Percentiles rank a stretch among this genome's conserved stretches.
Evolutionary conservation across 257 asterid species (phyloP).

Genomic region (Orobanche coerulescens): DNA sequence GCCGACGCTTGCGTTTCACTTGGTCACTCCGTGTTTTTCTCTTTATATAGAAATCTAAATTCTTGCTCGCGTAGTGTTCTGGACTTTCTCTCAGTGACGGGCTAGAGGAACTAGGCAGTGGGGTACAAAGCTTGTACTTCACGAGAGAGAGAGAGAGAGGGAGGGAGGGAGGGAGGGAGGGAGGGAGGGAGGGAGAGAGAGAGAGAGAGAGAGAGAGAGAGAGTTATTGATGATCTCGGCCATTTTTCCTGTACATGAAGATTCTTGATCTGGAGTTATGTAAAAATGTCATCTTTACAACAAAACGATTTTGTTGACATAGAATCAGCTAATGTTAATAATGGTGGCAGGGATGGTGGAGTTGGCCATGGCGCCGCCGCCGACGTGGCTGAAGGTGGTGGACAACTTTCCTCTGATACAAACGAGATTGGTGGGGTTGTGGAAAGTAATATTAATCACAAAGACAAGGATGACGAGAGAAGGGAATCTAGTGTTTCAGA

Average conservation of each 20-base stretch:
- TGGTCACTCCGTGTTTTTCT: constrained; percentile 1
- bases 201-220: too few species aligned
- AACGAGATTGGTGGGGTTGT: constrained; percentile 33
- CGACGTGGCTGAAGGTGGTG: constrained; percentile 19
- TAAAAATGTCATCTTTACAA: constrained; percentile 50
- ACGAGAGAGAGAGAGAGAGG: too few species aligned
- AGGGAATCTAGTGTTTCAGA: constrained; percentile 51
- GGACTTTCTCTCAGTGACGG: background rate
- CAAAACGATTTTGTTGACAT: constrained; percentile 32
- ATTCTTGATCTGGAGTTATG: constrained; percentile 35
- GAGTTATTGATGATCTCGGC: constrained; percentile 5
- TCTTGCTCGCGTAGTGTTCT: background rate
- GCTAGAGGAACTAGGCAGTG: constrained; percentile 5
- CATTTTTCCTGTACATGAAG: constrained; percentile 36
- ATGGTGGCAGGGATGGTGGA: constrained; percentile 8
- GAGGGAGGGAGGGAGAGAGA: too few species aligned
- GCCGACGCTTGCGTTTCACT: constrained; percentile 19
- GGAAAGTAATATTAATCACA: constrained; percentile 10
- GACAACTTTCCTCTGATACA: constrained; percentile 15
- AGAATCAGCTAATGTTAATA: constrained; percentile 25
- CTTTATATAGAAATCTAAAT: background rate
- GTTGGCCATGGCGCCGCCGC: constrained; percentile 12
- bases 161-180: too few species aligned
- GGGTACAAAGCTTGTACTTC: background rate
- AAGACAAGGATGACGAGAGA: constrained; percentile 24